phyloP scores from a whole-genome alignment of 2,329 filamentous ascomycete genomes.

The Verticillium dahliae region DNA sequence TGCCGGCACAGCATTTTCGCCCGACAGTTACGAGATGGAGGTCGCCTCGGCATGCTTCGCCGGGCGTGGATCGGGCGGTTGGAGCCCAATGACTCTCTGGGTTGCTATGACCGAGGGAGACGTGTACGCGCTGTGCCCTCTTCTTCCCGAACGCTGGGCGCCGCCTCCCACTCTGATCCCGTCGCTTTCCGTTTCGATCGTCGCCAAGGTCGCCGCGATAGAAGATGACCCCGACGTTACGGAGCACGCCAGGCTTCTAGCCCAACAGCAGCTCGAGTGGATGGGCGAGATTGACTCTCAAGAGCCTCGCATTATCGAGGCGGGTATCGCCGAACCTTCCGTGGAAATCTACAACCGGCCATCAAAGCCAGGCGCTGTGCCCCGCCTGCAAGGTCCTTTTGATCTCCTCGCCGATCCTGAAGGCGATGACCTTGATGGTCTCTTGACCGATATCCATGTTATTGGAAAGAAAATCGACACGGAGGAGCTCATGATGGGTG shows the following conservation, averaged over 20 bases:
- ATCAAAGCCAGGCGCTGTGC: slow-evolving; percentile 48
- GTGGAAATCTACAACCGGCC: slow-evolving; percentile 53
- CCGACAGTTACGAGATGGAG: slow-evolving; percentile 88
- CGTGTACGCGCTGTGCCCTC: slow-evolving; percentile 85
- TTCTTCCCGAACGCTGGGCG: slow-evolving; percentile 82
- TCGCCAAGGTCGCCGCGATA: slow-evolving; percentile 61
- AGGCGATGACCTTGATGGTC: slow-evolving; percentile 47
- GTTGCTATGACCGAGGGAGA: slow-evolving; percentile 92
- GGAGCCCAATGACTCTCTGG: slow-evolving; percentile 96
- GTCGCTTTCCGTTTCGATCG: slow-evolving; percentile 74
- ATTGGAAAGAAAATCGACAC: slow-evolving; percentile 57
- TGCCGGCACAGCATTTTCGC: slow-evolving; percentile 76
- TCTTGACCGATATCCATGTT: slow-evolving; percentile 55
- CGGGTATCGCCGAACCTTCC: slow-evolving; percentile 37
- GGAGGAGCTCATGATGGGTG: slow-evolving; percentile 55
- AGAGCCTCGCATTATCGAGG: slow-evolving; percentile 50
- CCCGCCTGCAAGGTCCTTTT: slow-evolving; percentile 57
- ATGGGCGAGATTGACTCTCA: slow-evolving; percentile 61
- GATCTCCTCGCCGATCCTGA: slow-evolving; percentile 48
- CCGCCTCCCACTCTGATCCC: slow-evolving; percentile 70
- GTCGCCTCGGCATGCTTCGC: slow-evolving; percentile 83
- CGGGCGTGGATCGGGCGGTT: slow-evolving; percentile 63
- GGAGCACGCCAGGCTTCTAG: slow-evolving; percentile 46
- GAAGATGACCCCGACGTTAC: slow-evolving; percentile 53
- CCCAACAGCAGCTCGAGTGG: slow-evolving; percentile 61